phyloP scores from a whole-genome alignment of 257 asterid genomes.

The Solanum pinnatisectum region DNA sequence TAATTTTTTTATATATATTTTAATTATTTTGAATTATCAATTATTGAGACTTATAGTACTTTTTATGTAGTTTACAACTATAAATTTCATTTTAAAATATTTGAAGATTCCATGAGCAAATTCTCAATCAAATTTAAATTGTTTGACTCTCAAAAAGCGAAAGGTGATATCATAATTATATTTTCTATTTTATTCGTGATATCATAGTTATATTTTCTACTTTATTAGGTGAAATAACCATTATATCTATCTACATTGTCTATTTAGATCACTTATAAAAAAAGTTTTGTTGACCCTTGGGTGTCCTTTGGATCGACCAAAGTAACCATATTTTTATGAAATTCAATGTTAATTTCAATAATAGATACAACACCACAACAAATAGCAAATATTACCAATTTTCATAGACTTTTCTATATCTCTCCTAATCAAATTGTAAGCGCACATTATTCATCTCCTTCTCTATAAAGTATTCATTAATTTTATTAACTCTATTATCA shows the following conservation, averaged over 20 bases:
- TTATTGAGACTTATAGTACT: too few relatives aligned
- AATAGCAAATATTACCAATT: neutral
- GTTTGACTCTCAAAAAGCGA: too few relatives aligned
- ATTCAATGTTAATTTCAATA: neutral
- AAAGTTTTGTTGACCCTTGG: neutral
- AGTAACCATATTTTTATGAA: neutral
- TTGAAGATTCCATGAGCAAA: too few relatives aligned
- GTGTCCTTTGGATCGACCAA: neutral
- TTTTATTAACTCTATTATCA: neutral
- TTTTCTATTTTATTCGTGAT: too few relatives aligned
- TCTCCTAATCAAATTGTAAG: too few relatives aligned
- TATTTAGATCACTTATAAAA: neutral
- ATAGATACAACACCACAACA: neutral
- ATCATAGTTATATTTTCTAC: neutral
- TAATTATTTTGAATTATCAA: too few relatives aligned
- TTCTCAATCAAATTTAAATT: too few relatives aligned
- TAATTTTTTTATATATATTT: too few relatives aligned
- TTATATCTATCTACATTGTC: neutral
- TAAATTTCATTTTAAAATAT: too few relatives aligned
- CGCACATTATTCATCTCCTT: neutral
- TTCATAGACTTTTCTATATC: neutral
- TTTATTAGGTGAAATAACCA: neutral
- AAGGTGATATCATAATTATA: neutral
- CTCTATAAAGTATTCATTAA: neutral
- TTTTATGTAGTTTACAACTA: too few relatives aligned